Conservation (phyloP, 805 yeast species). For the Soucietia sequanensis region DNA sequence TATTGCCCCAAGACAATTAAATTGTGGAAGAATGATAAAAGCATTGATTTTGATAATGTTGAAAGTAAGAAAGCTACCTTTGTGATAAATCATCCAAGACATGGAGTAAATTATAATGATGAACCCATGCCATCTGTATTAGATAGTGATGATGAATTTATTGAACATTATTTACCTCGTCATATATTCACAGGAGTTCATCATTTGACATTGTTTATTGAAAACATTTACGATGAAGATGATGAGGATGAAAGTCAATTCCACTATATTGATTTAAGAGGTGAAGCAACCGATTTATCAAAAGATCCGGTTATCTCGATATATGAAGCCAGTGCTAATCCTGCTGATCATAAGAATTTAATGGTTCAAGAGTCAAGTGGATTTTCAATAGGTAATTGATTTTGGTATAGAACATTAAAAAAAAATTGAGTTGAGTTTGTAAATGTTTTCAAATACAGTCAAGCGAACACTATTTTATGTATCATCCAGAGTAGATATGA, state of each 20-base stretch:
- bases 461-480: too few species aligned
- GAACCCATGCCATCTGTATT: slow-evolving; percentile 34
- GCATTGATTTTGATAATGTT: slow-evolving; percentile 71
- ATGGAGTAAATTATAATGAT: slow-evolving; percentile 47
- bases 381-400: slow-evolving; percentile 8
- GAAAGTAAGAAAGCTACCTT: slow-evolving; percentile 48
- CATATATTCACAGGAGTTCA: slow-evolving; percentile 68
- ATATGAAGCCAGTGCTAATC: slow-evolving; percentile 92
- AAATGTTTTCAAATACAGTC: too few species aligned
- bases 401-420: too few species aligned
- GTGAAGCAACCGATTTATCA: slow-evolving; percentile 55
- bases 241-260: slow-evolving; percentile 58
- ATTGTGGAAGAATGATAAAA: slow-evolving; percentile 67
- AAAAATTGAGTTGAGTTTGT: too few species aligned
- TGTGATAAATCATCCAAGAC: slow-evolving; percentile 60
- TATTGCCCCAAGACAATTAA: slow-evolving; percentile 70
- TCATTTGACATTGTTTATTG: slow-evolving; percentile 65
- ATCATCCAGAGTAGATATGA: too few species aligned
- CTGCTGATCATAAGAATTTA: slow-evolving; percentile 68
- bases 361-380: slow-evolving; percentile 13
- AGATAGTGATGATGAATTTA: slow-evolving; percentile 50
- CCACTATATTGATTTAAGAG: slow-evolving; percentile 76
- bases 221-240: slow-evolving; percentile 53
- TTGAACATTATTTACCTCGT: slow-evolving; percentile 81
- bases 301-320: slow-evolving; percentile 73